Percentiles rank a stretch among this genome's conserved stretches.
Conservation (phyloP, 1,284 basidiomycete genomes). For the Pterulicium gracile region DNA sequence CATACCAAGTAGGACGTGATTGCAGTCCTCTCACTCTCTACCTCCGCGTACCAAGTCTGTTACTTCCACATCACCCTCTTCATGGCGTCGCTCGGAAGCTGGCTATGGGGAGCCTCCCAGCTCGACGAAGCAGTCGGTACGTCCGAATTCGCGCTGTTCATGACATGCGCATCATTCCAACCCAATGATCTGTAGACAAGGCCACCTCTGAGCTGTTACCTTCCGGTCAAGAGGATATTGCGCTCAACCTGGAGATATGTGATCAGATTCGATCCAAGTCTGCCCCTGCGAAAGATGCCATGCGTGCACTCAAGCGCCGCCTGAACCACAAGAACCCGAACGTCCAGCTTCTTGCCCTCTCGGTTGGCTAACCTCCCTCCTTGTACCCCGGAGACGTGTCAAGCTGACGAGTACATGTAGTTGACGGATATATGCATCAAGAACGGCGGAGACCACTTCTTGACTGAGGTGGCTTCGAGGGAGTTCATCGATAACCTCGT, state of each 20-base stretch:
- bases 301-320: slow-evolving; percentile 81
- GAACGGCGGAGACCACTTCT: slow-evolving; percentile 93
- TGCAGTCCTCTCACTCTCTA: background rate
- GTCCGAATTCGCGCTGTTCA: slow-evolving; percentile 3
- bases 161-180: slow-evolving; percentile 6
- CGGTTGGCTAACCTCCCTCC: slow-evolving; percentile 2
- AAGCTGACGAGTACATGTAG: too few relatives aligned
- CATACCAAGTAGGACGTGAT: background rate
- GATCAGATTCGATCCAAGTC: slow-evolving; percentile 94
- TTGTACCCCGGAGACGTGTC: too few relatives aligned
- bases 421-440: slow-evolving; percentile 92
- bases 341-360: slow-evolving; percentile 79
- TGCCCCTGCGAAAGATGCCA: slow-evolving; percentile 77
- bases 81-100: slow-evolving; percentile 37
- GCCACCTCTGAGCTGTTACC: slow-evolving; percentile 86
- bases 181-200: slow-evolving; percentile 62
- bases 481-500: slow-evolving; percentile 93
- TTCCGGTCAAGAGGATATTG: slow-evolving; percentile 79
- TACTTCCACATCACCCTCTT: too few relatives aligned
- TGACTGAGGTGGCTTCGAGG: slow-evolving; percentile 73
- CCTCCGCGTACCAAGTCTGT: background rate
- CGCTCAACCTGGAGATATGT: slow-evolving; percentile 90
- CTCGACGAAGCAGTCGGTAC: slow-evolving; percentile 49
- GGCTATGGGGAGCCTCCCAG: slow-evolving; percentile 48
- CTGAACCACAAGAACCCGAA: slow-evolving; percentile 95